phyloP scores from a whole-genome alignment of 108 stramenopile species.

The Cylindrotheca fusiformis region DNA sequence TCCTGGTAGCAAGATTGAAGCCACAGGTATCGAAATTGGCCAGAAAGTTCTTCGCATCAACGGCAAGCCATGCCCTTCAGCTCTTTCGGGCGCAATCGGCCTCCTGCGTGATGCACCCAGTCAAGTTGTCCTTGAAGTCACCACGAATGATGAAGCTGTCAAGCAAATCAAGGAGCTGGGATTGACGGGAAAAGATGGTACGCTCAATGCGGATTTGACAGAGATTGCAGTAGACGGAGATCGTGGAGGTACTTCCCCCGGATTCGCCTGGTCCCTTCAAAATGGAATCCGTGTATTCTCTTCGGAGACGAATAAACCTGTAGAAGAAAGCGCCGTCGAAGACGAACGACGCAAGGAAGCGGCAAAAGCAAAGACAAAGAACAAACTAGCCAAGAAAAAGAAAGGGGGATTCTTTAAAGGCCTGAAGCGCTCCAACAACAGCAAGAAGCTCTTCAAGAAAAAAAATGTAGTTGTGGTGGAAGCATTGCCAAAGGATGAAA shows the following conservation, averaged over 20 bases:
- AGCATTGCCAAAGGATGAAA: background rate
- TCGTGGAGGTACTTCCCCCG: background rate
- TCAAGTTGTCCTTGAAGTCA: background rate
- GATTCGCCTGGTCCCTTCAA: background rate
- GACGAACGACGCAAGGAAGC: too few relatives aligned
- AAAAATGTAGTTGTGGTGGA: background rate
- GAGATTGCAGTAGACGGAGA: background rate
- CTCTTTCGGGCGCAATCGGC: background rate
- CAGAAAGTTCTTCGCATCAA: background rate
- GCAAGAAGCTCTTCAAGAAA: background rate
- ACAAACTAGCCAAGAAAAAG: too few relatives aligned
- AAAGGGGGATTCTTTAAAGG: too few relatives aligned
- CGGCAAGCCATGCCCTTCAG: background rate
- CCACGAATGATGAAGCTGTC: background rate
- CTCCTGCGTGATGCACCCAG: background rate
- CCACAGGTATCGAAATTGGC: background rate
- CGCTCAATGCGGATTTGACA: background rate
- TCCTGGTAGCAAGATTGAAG: background rate
- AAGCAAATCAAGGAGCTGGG: background rate
- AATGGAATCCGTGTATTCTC: background rate
- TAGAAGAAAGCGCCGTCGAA: background rate
- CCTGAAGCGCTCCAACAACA: background rate
- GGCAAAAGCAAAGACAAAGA: background rate
- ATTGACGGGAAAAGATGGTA: background rate
- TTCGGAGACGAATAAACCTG: background rate